Conservation (phyloP, 352 stramenopile genomes). For the Globisporangium spiculum region DNA sequence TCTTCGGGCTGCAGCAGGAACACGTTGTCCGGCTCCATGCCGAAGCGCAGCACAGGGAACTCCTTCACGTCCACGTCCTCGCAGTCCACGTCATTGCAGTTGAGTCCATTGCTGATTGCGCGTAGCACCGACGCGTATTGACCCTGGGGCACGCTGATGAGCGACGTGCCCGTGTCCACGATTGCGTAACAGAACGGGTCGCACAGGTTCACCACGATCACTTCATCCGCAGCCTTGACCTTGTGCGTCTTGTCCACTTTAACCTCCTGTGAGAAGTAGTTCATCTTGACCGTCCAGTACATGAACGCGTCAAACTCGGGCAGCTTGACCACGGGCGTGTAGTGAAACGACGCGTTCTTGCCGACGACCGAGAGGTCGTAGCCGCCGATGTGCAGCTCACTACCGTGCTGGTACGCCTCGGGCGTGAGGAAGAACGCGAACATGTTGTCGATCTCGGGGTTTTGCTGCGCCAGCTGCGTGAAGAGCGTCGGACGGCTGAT, state of each 20-base stretch:
- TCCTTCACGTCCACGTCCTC: constrained; percentile 38
- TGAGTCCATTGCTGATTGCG: constrained; percentile 55
- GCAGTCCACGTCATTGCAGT: constrained; percentile 72
- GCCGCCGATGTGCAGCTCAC: constrained; percentile 80
- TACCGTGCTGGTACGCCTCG: constrained; percentile 61
- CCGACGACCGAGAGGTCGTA: constrained; percentile 84
- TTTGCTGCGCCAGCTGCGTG: constrained; percentile 55
- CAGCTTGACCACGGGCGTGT: constrained; percentile 82
- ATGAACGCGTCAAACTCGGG: constrained; percentile 75
- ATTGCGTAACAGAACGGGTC: constrained; percentile 85
- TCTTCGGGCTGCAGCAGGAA: constrained; percentile 79
- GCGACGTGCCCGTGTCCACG: constrained; percentile 85
- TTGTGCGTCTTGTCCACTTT: neutral
- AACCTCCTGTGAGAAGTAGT: constrained; percentile 35
- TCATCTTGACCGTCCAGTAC: constrained; percentile 87
- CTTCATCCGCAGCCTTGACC: neutral
- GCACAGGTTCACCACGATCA: constrained; percentile 48
- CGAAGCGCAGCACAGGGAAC: constrained; percentile 75
- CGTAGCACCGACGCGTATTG: constrained; percentile 63
- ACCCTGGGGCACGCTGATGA: constrained; percentile 76
- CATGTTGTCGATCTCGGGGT: constrained; percentile 76
- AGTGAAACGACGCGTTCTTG: constrained; percentile 83
- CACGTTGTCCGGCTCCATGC: constrained; percentile 82
- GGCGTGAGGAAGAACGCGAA: constrained; percentile 88
- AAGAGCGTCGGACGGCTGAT: constrained; percentile 87